These are phyloP conservation scores for Cadophora sp. DNA, from an alignment of 2,329 filamentous ascomycete genomes.

Conservation along the genomic window DNA sequence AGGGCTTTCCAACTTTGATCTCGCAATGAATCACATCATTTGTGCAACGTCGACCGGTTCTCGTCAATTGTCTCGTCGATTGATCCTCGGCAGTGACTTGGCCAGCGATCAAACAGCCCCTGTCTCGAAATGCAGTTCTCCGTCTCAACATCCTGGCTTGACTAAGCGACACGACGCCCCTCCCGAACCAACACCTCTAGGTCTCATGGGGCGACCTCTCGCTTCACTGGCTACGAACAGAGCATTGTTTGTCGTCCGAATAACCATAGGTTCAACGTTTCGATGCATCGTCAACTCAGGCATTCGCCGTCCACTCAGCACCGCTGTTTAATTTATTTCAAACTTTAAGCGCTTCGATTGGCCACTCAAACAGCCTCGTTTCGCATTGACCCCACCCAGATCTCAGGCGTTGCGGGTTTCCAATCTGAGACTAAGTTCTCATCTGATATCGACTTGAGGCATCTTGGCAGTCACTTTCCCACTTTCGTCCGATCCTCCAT, in stretches of 20 bases:
- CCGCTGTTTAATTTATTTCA: constrained; percentile 17
- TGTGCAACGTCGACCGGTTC: neutral
- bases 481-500: neutral
- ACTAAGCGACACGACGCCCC: constrained; percentile 4
- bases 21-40: neutral
- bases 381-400: constrained; percentile 19
- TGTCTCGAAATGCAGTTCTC: constrained; percentile 15
- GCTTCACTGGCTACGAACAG: constrained; percentile 3
- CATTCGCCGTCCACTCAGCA: neutral
- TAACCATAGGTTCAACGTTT: constrained; percentile 26
- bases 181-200: neutral
- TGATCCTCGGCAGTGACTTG: constrained; percentile 1
- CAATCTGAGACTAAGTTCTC: constrained; percentile 22
- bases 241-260: constrained; percentile 20
- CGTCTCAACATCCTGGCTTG: constrained; percentile 14
- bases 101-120: constrained; percentile 15
- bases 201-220: neutral
- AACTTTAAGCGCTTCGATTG: constrained; percentile 13
- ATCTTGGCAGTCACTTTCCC: constrained; percentile 16
- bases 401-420: constrained; percentile 26
- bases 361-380: constrained; percentile 14
- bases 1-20: neutral
- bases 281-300: neutral
- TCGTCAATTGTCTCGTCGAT: no score
- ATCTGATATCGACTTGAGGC: constrained; percentile 17